Conservation (phyloP, 768 basidiomycete genomes). For the Hygrocybe punicea region DNA sequence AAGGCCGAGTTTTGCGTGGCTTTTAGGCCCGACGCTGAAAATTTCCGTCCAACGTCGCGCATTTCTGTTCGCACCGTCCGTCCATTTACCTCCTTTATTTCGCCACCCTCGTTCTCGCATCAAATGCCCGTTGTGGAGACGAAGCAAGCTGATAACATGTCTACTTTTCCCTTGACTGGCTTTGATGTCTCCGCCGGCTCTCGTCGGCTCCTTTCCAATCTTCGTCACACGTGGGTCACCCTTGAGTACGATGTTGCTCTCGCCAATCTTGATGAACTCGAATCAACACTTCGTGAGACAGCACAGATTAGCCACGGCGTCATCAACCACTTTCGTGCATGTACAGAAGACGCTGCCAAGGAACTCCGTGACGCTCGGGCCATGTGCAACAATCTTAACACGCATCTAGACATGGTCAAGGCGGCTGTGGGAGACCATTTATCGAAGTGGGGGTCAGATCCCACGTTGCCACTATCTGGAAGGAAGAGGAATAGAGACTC, state of each 20-base stretch:
- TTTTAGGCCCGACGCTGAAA: slow-evolving; percentile 52
- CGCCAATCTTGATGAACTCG: slow-evolving; percentile 43
- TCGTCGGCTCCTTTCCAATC: slow-evolving; percentile 51
- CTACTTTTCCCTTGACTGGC: slow-evolving; percentile 38
- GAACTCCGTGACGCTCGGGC: slow-evolving; percentile 49
- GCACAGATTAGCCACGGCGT: slow-evolving; percentile 45
- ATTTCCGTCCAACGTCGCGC: slow-evolving; percentile 49
- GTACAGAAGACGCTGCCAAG: slow-evolving; percentile 48
- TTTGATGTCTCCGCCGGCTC: slow-evolving; percentile 45
- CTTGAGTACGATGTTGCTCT: slow-evolving; percentile 37
- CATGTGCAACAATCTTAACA: slow-evolving; percentile 43
- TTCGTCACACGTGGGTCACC: slow-evolving; percentile 48
- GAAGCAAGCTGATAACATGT: slow-evolving; percentile 29
- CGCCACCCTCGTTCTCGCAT: slow-evolving; percentile 48
- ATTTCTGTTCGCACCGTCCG: slow-evolving; percentile 56
- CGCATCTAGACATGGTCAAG: slow-evolving; percentile 43
- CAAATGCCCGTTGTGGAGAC: slow-evolving; percentile 20
- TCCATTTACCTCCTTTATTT: slow-evolving; percentile 46
- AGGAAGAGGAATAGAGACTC: slow-evolving; percentile 50
- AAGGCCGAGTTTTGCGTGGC: slow-evolving; percentile 62
- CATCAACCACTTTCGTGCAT: slow-evolving; percentile 49
- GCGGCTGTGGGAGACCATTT: slow-evolving; percentile 46
- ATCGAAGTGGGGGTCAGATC: slow-evolving; percentile 32
- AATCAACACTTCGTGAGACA: slow-evolving; percentile 47
- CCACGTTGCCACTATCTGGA: slow-evolving; percentile 10